Evolutionary conservation across 2,329 filamentous ascomycete species (phyloP), one percentile per base, ranked within the genome.

Genomic region (Xylariaceae sp.): DNA sequence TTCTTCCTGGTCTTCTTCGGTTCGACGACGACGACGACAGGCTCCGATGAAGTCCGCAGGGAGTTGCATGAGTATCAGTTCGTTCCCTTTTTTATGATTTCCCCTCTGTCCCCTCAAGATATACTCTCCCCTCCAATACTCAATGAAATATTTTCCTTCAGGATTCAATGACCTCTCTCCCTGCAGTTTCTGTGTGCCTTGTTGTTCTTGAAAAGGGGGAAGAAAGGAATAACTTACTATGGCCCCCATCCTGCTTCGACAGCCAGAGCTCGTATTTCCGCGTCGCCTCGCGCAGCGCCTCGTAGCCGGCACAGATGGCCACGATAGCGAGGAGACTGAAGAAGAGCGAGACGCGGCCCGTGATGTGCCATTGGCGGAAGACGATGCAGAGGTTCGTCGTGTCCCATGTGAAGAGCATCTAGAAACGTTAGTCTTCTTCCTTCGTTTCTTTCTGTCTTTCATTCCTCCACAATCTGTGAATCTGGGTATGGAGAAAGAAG

Each of bases 351-450:
- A 83, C 70, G 2, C 87, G 86, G 62, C 87, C 86, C 63, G 82
- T 86, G 74, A 99, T 78, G 76, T 90, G 92, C 94, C 94, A 99
- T 76, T 87, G 85, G 68, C 82, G 83, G 81, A 97, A 99, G 74
- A 99, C 85, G 75, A 99, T 95, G 82, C 94, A 99, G 65, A 99
- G 90, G 77, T 97, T 89, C 58, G 82, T 84, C 2, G 92, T 93
- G 74, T 92, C 86, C 93, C 93, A 99, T 62, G 92, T 97, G 80
- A 99, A 99, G 67, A 97, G 86, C 93, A 97, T 97, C 92, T 96
- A 17, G 13, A 42, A 30, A 6, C 49, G 15, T 8, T 13, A 15
- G 44, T 23, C 35, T 8, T 8, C 17, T 15, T 18, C 17, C 17
- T 18, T 18, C 17, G 17, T n/a, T 30, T 30, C 35, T 15, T 15